A percentile compares a stretch with the other conserved stretches of the same genome.
Evolutionary conservation across 805 yeast genomes (phyloP).

Genomic region (Millerozyma miso): DNA sequence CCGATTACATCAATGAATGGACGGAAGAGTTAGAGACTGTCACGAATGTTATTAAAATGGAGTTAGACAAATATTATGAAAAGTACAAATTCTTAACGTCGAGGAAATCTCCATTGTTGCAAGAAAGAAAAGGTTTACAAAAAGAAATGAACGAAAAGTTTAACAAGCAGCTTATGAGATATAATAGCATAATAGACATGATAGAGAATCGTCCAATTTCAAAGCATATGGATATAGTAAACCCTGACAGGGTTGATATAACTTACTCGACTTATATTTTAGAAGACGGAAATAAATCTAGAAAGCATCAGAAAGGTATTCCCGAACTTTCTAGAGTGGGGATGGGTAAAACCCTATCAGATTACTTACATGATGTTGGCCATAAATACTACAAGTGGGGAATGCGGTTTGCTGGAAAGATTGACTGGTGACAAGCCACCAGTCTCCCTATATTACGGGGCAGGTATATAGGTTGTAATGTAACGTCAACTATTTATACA

Average conservation of each 20-base stretch:
- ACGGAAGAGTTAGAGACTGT: conserved; percentile 7
- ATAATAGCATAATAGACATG: conserved; percentile 9
- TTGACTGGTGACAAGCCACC: conserved; percentile 3
- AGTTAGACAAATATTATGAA: conserved; percentile 8
- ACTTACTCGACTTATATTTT: conserved; percentile 4
- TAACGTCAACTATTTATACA: neutral
- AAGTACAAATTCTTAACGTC: conserved; percentile 13
- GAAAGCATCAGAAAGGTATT: conserved; percentile 13
- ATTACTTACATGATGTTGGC: conserved; percentile 24
- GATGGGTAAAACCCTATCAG: conserved; percentile 27
- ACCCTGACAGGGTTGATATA: conserved; percentile 5
- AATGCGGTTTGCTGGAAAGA: conserved; percentile 19
- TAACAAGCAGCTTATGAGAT: conserved; percentile 9
- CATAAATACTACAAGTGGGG: conserved; percentile 24
- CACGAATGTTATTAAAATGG: conserved; percentile 7
- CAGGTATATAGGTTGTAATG: no score
- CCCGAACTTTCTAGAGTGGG: conserved; percentile 24
- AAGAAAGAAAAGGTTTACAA: conserved; percentile 13
- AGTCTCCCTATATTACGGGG: no score
- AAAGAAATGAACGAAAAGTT: conserved; percentile 12
- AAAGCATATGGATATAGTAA: conserved; percentile 33
- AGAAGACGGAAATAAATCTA: conserved; percentile 7
- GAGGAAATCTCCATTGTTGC: conserved; percentile 6
- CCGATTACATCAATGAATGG: conserved; percentile 8
- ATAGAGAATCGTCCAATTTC: conserved; percentile 19